phyloP scores from a whole-genome alignment of 306 rosid genomes.

The Begonia fuchsioides region DNA sequence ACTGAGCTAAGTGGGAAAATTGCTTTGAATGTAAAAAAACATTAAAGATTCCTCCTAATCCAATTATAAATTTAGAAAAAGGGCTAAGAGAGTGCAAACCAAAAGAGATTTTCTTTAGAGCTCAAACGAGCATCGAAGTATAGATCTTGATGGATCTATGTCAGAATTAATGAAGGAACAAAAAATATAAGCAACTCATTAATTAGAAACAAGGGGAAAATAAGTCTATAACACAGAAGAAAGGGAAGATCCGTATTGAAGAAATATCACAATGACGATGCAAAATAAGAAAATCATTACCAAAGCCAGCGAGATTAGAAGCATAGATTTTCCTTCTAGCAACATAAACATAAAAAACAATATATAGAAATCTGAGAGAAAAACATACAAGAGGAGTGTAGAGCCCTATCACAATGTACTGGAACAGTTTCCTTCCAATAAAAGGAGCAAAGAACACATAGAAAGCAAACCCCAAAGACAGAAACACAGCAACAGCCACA shows the following conservation, averaged over 20 bases:
- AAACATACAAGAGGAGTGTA: slow-evolving; percentile 82
- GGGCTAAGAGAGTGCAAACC: too few species aligned
- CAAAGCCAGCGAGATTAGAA: slow-evolving; percentile 6
- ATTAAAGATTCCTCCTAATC: too few species aligned
- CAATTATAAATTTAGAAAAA: too few species aligned
- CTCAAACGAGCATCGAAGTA: too few species aligned
- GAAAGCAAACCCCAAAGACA: slow-evolving; percentile 92
- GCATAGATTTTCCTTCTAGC: slow-evolving; percentile 43
- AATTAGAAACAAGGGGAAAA: neutral
- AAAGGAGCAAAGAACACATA: slow-evolving; percentile 97
- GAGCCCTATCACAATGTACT: slow-evolving; percentile 68
- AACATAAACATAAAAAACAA: slow-evolving; percentile 1
- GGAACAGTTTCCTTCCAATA: slow-evolving; percentile 72
- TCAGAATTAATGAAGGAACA: too few species aligned
- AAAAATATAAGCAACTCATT: too few species aligned
- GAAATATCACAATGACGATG: slow-evolving; percentile 11
- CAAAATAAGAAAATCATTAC: slow-evolving; percentile 16
- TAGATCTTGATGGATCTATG: too few species aligned
- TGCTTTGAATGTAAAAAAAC: too few species aligned
- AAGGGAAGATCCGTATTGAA: slow-evolving; percentile 2
- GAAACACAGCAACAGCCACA: slow-evolving; percentile 93
- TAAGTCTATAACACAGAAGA: slow-evolving; percentile 2
- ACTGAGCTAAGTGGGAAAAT: too few species aligned
- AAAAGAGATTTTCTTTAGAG: too few species aligned
- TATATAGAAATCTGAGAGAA: slow-evolving; percentile 9